Base-by-base conservation (phyloP, 2,329 filamentous ascomycete genomes). In the Blastomyces gilchristii region DNA sequence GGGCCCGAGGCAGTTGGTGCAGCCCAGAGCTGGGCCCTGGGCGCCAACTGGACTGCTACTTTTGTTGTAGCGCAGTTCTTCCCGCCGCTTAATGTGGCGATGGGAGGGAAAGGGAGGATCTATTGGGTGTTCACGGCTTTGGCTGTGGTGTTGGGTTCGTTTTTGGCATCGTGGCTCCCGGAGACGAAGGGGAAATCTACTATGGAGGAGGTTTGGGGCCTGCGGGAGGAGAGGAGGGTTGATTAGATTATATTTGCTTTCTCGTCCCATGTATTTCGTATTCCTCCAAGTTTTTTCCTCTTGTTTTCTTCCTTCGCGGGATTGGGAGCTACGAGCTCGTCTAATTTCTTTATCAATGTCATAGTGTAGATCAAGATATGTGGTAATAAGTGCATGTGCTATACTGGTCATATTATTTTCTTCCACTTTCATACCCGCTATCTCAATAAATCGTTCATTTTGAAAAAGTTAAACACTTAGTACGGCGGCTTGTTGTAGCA, bases 61-160 rank as follows among this genome's bases (percentile, higher is more conserved):
- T 97, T 97, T 71, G 69, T 96, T 28, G 91, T 99, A 1, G 92
- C 93, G 0, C 91, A 97, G 70, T 96, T 96, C 77, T 97, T 99
- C 79, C 93, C 94, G 0, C 83, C 97, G 25, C 75, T 96, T 65
- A 95, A 96, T 71, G 83, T 85, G 53, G 83, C 83, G 3, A 77
- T 97, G 60, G 92, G 89, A 0, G 88, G 87, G 0, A 83, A 87
- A 2, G 92, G 93, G 1, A 89, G 87, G 79, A 88, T 94, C 0
- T 99, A 96, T 73, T 96, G 94, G 72, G 81, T 96, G n/a, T 99
- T 99, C 74, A 86, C 91, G 0, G 87, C 74, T 0, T 77, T 96
- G 65, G 91, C 91, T 0, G 79, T 80, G 0, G 69, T 88, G 1
- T 89, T 88, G 62, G 87, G 85, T 0, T 65, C 82, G 0, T 96